A percentile compares a stretch with the other conserved stretches of the same genome.
These are phyloP conservation scores for Ogataea zsoltii DNA, from an alignment of 805 yeast genomes.

Conservation along the genomic window DNA sequence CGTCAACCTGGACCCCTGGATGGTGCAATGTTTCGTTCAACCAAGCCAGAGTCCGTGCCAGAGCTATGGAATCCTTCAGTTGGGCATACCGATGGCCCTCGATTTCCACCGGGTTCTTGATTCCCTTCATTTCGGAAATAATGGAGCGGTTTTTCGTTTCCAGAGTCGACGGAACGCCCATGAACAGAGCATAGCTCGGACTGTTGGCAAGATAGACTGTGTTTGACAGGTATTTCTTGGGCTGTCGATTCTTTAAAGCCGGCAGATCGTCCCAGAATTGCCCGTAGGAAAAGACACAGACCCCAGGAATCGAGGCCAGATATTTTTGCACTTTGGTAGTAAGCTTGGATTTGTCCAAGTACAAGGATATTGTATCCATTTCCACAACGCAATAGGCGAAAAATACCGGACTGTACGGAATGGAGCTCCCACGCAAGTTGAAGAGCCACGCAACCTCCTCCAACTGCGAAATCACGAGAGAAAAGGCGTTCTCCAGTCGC, in stretches of 20 bases:
- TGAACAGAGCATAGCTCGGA: conserved; percentile 32
- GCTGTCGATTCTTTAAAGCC: conserved; percentile 14
- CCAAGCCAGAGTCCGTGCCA: conserved; percentile 80
- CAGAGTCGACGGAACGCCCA: conserved; percentile 27
- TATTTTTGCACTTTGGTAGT: conserved; percentile 28
- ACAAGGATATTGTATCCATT: conserved; percentile 38
- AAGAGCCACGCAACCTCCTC: conserved; percentile 57
- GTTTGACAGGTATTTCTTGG: neutral
- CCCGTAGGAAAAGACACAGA: conserved; percentile 51
- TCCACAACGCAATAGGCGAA: conserved; percentile 61
- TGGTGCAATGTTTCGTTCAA: conserved; percentile 52
- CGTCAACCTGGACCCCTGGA: conserved; percentile 45
- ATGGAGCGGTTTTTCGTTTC: conserved; percentile 28
- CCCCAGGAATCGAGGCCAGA: conserved; percentile 23
- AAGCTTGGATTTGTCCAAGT: conserved; percentile 43
- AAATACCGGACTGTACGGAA: conserved; percentile 85
- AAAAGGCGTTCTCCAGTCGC: conserved; percentile 34
- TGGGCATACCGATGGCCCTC: conserved; percentile 76
- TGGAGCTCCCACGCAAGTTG: conserved; percentile 61
- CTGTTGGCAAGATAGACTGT: conserved; percentile 25
- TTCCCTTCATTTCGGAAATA: conserved; percentile 64
- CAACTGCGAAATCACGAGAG: conserved; percentile 51
- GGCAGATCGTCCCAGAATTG: conserved; percentile 59
- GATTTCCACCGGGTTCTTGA: conserved; percentile 74
- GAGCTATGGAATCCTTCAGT: conserved; percentile 77